Percentiles rank a stretch among this genome's conserved stretches.
phyloP scores from a whole-genome alignment of 495 filamentous ascomycete species.

The Aspergillus bridgeri region DNA sequence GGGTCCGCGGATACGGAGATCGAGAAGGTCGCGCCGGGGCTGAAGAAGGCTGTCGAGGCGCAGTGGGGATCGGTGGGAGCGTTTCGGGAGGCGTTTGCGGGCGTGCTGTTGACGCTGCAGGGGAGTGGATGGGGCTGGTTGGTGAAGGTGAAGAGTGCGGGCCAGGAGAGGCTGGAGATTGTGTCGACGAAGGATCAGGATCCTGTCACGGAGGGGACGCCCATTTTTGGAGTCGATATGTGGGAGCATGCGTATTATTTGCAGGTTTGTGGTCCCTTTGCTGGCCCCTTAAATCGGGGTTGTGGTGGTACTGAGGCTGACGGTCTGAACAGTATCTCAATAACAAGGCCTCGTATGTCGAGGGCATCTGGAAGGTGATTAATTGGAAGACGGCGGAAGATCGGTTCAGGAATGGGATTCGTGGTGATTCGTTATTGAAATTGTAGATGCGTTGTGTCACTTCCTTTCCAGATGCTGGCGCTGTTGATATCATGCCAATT shows the following conservation, averaged over 20 bases:
- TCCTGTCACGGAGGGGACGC: constrained; percentile 72
- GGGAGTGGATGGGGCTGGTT: constrained; percentile 95
- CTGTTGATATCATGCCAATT: no score
- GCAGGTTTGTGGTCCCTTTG: constrained; percentile 34
- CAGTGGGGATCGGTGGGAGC: constrained; percentile 67
- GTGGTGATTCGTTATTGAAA: constrained; percentile 22
- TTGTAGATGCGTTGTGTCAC: constrained; percentile 11
- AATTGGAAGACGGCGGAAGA: constrained; percentile 93
- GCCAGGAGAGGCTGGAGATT: constrained; percentile 64
- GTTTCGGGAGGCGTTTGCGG: constrained; percentile 66
- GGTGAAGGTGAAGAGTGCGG: constrained; percentile 72
- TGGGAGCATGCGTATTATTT: constrained; percentile 87
- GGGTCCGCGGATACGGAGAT: constrained; percentile 62
- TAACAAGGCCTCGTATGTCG: constrained; percentile 93
- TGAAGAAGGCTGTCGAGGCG: constrained; percentile 58
- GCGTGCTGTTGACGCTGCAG: constrained; percentile 78
- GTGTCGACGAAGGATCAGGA: constrained; percentile 85
- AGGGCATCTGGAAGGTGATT: constrained; percentile 90
- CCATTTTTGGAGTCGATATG: constrained; percentile 89
- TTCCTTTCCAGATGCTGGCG: no score
- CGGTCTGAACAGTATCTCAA: constrained; percentile 77
- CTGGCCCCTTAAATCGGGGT: neutral
- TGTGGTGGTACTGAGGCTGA: constrained; percentile 21
- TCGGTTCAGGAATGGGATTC: constrained; percentile 52
- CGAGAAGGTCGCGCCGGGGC: constrained; percentile 48